Conservation (phyloP, 73 alveolate species). For the Paramecium sexaurelia region DNA sequence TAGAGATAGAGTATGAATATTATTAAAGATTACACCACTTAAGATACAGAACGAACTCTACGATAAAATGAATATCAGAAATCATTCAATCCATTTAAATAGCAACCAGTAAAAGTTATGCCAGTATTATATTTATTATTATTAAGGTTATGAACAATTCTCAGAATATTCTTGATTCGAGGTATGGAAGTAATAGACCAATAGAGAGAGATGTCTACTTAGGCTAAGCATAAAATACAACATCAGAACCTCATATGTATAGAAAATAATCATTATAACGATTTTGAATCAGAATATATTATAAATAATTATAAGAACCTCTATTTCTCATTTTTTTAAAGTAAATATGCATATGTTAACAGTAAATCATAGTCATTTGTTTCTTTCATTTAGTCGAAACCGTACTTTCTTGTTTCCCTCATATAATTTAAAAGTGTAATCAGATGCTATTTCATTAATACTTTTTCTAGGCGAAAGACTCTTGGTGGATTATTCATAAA, state of each 20-base stretch:
- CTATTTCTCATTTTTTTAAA: not conserved
- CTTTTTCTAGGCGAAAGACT: not conserved
- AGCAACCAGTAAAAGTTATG: not conserved
- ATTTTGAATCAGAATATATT: constrained; percentile 2
- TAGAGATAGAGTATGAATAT: not conserved
- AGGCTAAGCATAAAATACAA: not conserved
- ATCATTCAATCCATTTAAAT: not conserved
- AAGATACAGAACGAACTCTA: constrained; percentile 41
- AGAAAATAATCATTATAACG: constrained; percentile 40
- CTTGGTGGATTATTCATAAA: not conserved
- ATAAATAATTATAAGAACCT: not conserved
- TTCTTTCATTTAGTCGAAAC: not conserved
- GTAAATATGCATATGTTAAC: not conserved
- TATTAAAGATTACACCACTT: not conserved
- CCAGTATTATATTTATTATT: not conserved
- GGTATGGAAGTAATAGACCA: not conserved
- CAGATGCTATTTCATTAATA: not conserved
- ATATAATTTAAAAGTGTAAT: not conserved
- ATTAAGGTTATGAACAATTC: not conserved
- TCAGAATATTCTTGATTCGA: not conserved
- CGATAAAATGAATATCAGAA: not conserved
- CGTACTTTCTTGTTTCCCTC: constrained; percentile 26
- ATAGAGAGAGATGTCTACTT: constrained; percentile 44
- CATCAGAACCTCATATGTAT: not conserved
- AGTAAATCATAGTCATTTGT: not conserved